A percentile compares a stretch with the other conserved stretches of the same genome.
phyloP scores from a whole-genome alignment of 805 yeast species.

The Wickerhamomyces bisporus region DNA sequence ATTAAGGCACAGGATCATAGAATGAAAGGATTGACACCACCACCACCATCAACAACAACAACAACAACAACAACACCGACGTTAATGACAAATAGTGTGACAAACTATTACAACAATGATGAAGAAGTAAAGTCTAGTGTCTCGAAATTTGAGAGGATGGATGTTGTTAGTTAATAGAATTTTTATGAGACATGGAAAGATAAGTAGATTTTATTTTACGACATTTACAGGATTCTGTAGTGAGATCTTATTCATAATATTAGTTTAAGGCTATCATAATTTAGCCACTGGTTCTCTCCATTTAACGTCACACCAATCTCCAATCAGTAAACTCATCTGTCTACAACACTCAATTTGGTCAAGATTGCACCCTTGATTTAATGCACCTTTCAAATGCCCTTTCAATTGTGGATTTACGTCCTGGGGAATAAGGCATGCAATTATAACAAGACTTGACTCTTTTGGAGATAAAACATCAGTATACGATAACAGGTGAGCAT shows the following conservation, averaged over 20 bases:
- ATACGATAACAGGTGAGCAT: conserved; percentile 71
- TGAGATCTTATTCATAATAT: no score
- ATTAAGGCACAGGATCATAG: conserved; percentile 1
- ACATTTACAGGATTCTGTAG: no score
- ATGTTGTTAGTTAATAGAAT: conserved; percentile 6
- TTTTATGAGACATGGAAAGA: not conserved
- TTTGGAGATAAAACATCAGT: conserved; percentile 54
- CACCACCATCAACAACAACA: no score
- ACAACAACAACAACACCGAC: no score
- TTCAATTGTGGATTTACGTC: conserved; percentile 90
- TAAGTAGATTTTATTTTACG: no score
- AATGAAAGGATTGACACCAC: conserved; percentile 16
- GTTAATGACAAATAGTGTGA: no score
- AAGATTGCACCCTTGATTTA: conserved; percentile 66
- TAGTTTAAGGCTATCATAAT: conserved; percentile 8
- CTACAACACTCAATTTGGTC: conserved; percentile 61
- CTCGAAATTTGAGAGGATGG: conserved; percentile 10
- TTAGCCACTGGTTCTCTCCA: conserved; percentile 44
- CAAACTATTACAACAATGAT: conserved; percentile 1
- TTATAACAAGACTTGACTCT: conserved; percentile 73
- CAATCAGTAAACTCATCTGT: conserved; percentile 54
- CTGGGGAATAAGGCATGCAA: conserved; percentile 82
- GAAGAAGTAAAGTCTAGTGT: conserved; percentile 1
- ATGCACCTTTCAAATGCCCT: conserved; percentile 86
- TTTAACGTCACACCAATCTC: conserved; percentile 68